Base-by-base conservation (phyloP, 805 yeast species). In the Spathaspora hagerdaliae region DNA sequence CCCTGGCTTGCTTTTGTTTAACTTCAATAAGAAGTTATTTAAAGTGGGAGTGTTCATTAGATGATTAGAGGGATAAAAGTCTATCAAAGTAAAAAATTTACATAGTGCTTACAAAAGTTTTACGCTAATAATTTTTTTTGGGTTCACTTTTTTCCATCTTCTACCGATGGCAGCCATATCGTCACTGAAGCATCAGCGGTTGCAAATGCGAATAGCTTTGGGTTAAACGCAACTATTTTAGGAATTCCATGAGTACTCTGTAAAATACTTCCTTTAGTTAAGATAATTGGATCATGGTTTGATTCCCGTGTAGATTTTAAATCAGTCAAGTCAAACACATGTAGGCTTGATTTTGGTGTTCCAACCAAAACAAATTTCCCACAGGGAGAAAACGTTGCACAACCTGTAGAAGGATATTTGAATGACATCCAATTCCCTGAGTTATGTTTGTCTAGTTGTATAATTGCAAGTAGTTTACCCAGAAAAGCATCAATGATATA, bases 401-500 rank as follows among this genome's bases (percentile, higher is more conserved):
- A 53, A 9, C 69, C 70, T 9, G 66, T 53, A 40, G 54, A 49
- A 2, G 67, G 66, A 51, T 71, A 71, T 41, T 61, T 57, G 45
- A 62, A 63, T 11, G 45, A 46, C 51, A 61, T 57, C 59, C 63
- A 58, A 14, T 47, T 48, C 9, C 42, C 45, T 2, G 38, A 41
- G n/a, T 31, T 42, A 24, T 41, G 44, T 6, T 39, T 40, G 12
- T 36, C 41, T n/a, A 53, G 51, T 33, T 46, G 49, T 26, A 67
- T 45, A 3, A 52, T 57, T 7, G 73, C 61, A 67, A 48, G 75
- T 5, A 73, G 57, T 9, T 71, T 63, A 14, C 94, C 94, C 54
- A 72, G 74, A 51, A 82, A 83, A 0, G 96, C 83, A 57, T 90
- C 95, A 29, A 83, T 58, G 1, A 90, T 64, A 43, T 82, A 69